phyloP scores from a whole-genome alignment of 1,284 basidiomycete species.

The Melampsora americana region DNA sequence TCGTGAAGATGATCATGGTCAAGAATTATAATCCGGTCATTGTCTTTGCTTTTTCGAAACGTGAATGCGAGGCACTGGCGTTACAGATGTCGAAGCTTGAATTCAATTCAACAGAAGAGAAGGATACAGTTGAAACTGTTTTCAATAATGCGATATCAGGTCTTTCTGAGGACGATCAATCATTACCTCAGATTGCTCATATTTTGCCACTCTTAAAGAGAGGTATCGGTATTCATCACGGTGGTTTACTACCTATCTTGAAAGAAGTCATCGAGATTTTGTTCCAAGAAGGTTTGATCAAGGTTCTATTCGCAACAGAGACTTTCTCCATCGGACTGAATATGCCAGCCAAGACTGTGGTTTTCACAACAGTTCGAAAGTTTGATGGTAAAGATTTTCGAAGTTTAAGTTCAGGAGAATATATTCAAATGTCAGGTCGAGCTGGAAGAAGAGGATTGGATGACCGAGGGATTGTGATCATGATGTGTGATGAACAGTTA shows the following conservation, averaged over 20 bases:
- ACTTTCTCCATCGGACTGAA: conserved; percentile 99
- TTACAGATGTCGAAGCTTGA: conserved; percentile 91
- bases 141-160: conserved; percentile 93
- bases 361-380: conserved; percentile 91
- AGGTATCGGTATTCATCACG: conserved; percentile 98
- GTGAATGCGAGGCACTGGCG: conserved; percentile 92
- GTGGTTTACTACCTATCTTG: conserved; percentile 90
- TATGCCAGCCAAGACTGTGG: conserved; percentile 99
- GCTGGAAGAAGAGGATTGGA: conserved; percentile 95
- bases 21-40: conserved; percentile 99
- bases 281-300: conserved; percentile 99
- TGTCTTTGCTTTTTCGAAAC: conserved; percentile 96
- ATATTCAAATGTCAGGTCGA: conserved; percentile 79
- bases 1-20: conserved; percentile 97
- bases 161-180: conserved; percentile 79
- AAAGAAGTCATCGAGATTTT: conserved; percentile 99
- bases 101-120: conserved; percentile 91
- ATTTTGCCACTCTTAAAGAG: conserved; percentile 88
- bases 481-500: conserved; percentile 99
- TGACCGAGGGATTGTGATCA: conserved; percentile 98
- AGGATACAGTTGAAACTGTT: conserved; percentile 79
- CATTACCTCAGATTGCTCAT: conserved; percentile 89
- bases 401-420: conserved; percentile 73
- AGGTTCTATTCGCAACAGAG: conserved; percentile 97
- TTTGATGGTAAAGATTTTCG: conserved; percentile 95